These are phyloP conservation scores for Eremochloa ophiuroides DNA, from an alignment of 176 grass and related monocot genomes.

Conservation along the genomic window DNA sequence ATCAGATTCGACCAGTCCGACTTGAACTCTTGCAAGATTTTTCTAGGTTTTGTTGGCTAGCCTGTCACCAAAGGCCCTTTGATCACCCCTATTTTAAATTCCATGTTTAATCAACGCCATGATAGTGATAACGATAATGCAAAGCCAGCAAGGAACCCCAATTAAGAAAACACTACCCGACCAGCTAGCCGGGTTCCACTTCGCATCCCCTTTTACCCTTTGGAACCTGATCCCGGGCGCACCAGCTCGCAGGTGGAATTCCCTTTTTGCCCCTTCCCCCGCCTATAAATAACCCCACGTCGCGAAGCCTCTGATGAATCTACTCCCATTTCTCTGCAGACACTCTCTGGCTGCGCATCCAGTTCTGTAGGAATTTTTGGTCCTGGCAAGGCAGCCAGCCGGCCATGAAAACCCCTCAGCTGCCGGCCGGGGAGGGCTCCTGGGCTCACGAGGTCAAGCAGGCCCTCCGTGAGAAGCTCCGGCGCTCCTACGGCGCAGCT, in stretches of 20 bases:
- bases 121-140: neutral
- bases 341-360: neutral
- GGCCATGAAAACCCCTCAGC: conserved; percentile 68
- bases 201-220: neutral
- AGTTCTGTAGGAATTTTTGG: neutral
- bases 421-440: conserved; percentile 43
- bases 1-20: neutral
- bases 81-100: neutral
- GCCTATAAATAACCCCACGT: conserved; percentile 52
- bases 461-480: conserved; percentile 80
- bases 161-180: neutral
- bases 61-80: conserved; percentile 5
- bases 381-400: neutral
- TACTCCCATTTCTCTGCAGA: conserved; percentile 4
- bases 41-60: neutral
- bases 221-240: conserved; percentile 25
- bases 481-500: conserved; percentile 21
- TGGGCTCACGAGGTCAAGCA: conserved; percentile 81
- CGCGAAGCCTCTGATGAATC: conserved; percentile 34
- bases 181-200: conserved; percentile 1
- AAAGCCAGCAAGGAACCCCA: neutral
- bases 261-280: neutral
- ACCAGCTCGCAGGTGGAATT: conserved; percentile 4
- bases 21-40: neutral
- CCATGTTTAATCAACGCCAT: neutral